Base-by-base conservation (phyloP, 2,329 filamentous ascomycete species). In the Dichotomopilus funicola region DNA sequence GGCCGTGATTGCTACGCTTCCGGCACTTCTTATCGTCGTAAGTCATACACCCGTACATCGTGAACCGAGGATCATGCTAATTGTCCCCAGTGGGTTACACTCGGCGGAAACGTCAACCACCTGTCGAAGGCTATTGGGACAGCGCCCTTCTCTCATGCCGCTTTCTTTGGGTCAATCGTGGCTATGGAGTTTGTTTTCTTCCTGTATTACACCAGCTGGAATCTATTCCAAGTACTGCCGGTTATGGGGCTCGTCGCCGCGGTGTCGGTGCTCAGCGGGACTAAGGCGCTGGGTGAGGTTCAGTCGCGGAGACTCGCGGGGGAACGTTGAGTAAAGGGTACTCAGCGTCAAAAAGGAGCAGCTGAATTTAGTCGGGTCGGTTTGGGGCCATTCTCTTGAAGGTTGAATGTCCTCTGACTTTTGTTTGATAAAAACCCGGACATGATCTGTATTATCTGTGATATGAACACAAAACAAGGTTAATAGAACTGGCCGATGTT, bases 151-250 rank as follows among this genome's bases (percentile, higher is more conserved):
- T 86, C 92, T 5, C 92, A 99, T 69, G 76, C 77, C 35, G 71
- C 91, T 37, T 99, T 97, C 77, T 88, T 95, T 63, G 88, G 88
- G 51, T 96, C 91, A 5, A 83, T 99, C 54, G 59, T 96, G 41
- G 84, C 85, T 27, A 88, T 99, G 77, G 94, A 99, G 72, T 88
- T 82, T 12, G 85, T 96, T 55, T 96, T 99, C 74, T 92, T 94
- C 76, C 74, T 96, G 62, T 99, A 99, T 79, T 97, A 97, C 74
- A 87, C 82, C 52, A 83, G 75, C 67, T 96, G 92, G 91, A 96
- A 86, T 67, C 78, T 99, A 46, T 96, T 97, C 79, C 87, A 96
- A 76, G 84, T 83, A 11, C 77, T 99, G 49, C 91, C 91, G 4
- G 85, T 84, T 33, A 84, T 87, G 53, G 78, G 78, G 37, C 73